Percentiles rank a stretch among this genome's conserved stretches.
Conservation (phyloP, 306 rosid species). For the Glycine latifolia region DNA sequence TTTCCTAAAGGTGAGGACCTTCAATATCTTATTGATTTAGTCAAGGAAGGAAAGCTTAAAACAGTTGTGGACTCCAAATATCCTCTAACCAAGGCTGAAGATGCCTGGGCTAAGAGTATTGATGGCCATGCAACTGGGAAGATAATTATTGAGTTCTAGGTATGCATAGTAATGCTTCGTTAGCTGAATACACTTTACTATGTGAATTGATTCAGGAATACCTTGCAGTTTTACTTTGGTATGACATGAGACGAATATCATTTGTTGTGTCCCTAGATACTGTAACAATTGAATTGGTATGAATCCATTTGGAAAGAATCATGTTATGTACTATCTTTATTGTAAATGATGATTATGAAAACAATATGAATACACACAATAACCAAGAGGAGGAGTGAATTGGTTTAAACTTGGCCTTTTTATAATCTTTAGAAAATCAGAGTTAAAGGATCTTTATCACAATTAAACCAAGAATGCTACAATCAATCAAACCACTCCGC, state of each 20-base stretch:
- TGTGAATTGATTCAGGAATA: constrained; percentile 10
- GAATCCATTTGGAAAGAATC: background rate
- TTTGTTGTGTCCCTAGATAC: background rate
- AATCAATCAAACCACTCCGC: too few species aligned
- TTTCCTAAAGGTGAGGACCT: constrained; percentile 59
- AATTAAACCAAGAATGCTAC: too few species aligned
- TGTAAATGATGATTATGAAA: background rate
- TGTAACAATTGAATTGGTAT: background rate
- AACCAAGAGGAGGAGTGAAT: too few species aligned
- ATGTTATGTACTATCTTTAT: background rate
- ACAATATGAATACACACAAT: too few species aligned
- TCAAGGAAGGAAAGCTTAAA: constrained; percentile 78
- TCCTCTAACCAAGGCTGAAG: constrained; percentile 67
- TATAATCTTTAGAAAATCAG: too few species aligned
- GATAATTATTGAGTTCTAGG: constrained; percentile 68
- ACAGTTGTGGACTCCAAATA: constrained; percentile 70
- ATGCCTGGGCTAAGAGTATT: constrained; percentile 75
- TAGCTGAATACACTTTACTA: background rate
- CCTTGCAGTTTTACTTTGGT: background rate
- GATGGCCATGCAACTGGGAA: constrained; percentile 94
- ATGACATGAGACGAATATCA: background rate
- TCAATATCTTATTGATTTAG: constrained; percentile 65
- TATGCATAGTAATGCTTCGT: background rate
- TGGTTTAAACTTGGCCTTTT: too few species aligned
- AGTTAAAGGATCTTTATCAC: too few species aligned